Percentiles rank a stretch among this genome's conserved stretches.
Evolutionary conservation across 441 rosid species (phyloP).

Genomic region (Lepidium campestre): DNA sequence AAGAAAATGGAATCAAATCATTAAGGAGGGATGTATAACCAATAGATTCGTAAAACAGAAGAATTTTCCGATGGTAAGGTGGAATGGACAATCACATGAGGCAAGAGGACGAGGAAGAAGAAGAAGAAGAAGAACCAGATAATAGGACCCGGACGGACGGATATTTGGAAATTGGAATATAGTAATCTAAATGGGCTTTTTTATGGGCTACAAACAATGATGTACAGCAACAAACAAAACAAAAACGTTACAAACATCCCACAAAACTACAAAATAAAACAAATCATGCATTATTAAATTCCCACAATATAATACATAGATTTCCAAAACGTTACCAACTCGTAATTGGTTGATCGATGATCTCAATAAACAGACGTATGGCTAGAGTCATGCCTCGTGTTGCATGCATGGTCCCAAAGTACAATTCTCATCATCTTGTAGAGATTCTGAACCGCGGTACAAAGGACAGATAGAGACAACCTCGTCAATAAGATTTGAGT

Average conservation of each 20-base stretch:
- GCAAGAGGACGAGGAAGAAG: neutral
- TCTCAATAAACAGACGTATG: neutral
- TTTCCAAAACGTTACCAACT: slow-evolving; percentile 22
- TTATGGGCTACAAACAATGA: neutral
- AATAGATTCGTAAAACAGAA: neutral
- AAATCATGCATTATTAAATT: neutral
- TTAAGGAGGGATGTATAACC: neutral
- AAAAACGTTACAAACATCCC: too few relatives aligned
- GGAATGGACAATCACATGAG: neutral
- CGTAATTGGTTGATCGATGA: slow-evolving; percentile 5
- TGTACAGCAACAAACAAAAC: too few relatives aligned
- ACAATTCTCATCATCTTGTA: neutral
- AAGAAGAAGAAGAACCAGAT: neutral
- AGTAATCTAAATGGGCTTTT: neutral
- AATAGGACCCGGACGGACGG: neutral
- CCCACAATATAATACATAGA: neutral
- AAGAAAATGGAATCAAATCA: neutral
- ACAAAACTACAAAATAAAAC: too few relatives aligned
- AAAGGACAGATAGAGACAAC: neutral
- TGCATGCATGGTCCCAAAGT: neutral
- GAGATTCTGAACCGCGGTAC: neutral
- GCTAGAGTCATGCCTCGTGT: neutral
- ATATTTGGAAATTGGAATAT: neutral
- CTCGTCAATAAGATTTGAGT: neutral
- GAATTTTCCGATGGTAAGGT: neutral